Evolutionary conservation across 345 rosid genomes (phyloP).

Genomic region (Eucalyptus tenuipes): DNA sequence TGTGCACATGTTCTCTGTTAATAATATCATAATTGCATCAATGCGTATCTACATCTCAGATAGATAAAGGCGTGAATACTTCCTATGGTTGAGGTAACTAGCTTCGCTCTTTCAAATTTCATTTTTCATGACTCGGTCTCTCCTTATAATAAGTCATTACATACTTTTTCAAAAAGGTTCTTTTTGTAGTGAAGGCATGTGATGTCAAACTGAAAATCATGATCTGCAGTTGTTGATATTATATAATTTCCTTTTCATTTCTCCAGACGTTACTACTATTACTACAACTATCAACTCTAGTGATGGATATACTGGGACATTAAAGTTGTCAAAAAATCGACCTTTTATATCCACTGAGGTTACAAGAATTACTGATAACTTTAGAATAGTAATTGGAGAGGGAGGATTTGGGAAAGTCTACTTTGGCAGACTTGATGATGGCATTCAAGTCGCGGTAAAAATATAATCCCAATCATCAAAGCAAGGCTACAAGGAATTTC

Average conservation of each 20-base stretch:
- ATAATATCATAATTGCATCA: neutral
- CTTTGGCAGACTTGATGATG: conserved; percentile 3
- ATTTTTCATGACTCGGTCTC: neutral
- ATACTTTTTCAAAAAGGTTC: no score
- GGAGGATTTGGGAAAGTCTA: conserved; percentile 24
- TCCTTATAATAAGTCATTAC: neutral
- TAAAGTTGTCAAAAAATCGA: neutral
- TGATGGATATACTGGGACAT: neutral
- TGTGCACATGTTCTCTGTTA: neutral
- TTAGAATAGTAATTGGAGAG: neutral
- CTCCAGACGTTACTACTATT: neutral
- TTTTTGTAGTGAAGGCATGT: neutral
- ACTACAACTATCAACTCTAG: neutral
- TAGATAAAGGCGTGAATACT: neutral
- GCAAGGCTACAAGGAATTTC: conserved; percentile 16
- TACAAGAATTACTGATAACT: conserved; percentile 3
- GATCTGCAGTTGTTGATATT: neutral
- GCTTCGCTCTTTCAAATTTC: neutral
- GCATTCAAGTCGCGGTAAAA: conserved; percentile 12
- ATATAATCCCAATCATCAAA: conserved; percentile 2
- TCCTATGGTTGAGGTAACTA: neutral
- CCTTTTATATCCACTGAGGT: conserved; percentile 4
- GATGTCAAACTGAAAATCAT: neutral
- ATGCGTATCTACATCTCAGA: neutral
- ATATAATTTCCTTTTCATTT: neutral